Evolutionary conservation across 371 early-diverging fungal genomes (phyloP), one percentile per base, ranked within the genome.

Genomic region (Mortierella sp.): DNA sequence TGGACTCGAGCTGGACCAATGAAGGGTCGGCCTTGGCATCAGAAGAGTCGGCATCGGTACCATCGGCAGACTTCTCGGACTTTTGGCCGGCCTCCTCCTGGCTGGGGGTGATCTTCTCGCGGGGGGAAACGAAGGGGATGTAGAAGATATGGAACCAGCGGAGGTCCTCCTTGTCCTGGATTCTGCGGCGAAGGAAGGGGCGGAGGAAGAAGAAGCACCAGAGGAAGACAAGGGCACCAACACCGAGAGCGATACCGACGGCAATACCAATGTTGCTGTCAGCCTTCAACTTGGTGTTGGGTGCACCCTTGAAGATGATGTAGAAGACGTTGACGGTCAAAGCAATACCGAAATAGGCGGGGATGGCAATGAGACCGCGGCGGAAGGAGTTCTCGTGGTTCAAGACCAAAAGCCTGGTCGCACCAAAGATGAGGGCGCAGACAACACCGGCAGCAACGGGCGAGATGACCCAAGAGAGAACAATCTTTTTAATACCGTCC

Each of bases 381-480:
- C 90, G 88, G 78, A 95, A 90, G 31, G 94, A 92, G 87, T 96
- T 90, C 2, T 86, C 86, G 44, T 86, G 85, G 41, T 87, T 85
- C 40, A 95, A 86, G 34, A 95, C 89, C 64, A 87, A 85, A 69
- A 85, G 88, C 66, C 92, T 93, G 40, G 93, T 92, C 61, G 90
- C 81, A 40, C 89, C 70, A 79, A 91, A 96, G 68, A 96, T 86
- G 40, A 89, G 70, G 9, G 92, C 83, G n/a, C 94, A 89, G 70
- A 94, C 86, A 40, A 91, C 24, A 68, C 94, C 95, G 53, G 96
- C 88, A 61, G 82, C 79, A 39, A 91, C 80, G 26, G 96, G 96
- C 0, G 95, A 94, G 39, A 94, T 84, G 68, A 96, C 90, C 96
- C 96, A 96, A 14, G 94, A 93, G 40, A 92, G 86, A 71, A 95